Conservation (phyloP, 495 filamentous ascomycete genomes). For the Xylaria bambusicola region DNA sequence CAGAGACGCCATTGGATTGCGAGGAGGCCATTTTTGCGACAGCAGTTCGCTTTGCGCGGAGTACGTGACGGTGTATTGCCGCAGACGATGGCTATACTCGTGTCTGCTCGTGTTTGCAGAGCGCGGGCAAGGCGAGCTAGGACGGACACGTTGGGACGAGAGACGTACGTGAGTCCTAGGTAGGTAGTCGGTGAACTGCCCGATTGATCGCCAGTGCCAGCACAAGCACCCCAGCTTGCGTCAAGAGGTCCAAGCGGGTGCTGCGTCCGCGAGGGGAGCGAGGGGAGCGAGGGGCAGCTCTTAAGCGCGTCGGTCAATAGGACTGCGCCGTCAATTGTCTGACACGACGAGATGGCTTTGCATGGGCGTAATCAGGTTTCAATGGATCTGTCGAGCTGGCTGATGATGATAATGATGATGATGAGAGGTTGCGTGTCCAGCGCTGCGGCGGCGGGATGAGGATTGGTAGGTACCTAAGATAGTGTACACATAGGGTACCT, state of each 20-base stretch:
- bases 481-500: too few relatives aligned
- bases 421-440: neutral
- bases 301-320: neutral
- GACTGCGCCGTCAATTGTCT: neutral
- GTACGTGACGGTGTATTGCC: too few relatives aligned
- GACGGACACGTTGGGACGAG: neutral
- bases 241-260: constrained; percentile 6
- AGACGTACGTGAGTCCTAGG: too few relatives aligned
- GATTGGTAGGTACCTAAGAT: too few relatives aligned
- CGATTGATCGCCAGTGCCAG: neutral
- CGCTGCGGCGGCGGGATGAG: neutral
- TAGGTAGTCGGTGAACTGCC: neutral
- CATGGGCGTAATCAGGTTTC: neutral
- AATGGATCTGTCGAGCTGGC: neutral
- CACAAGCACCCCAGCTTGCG: neutral
- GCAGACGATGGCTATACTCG: too few relatives aligned
- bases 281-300: too few relatives aligned
- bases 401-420: neutral
- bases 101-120: neutral
- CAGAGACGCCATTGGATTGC: constrained; percentile 28
- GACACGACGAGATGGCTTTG: neutral
- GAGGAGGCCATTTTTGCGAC: constrained; percentile 20
- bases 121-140: neutral
- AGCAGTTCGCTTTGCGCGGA: neutral
- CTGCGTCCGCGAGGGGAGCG: constrained; percentile 17